Evolutionary conservation across 2,329 filamentous ascomycete species (phyloP).

Genomic region (Davidsoniella eucalypti): DNA sequence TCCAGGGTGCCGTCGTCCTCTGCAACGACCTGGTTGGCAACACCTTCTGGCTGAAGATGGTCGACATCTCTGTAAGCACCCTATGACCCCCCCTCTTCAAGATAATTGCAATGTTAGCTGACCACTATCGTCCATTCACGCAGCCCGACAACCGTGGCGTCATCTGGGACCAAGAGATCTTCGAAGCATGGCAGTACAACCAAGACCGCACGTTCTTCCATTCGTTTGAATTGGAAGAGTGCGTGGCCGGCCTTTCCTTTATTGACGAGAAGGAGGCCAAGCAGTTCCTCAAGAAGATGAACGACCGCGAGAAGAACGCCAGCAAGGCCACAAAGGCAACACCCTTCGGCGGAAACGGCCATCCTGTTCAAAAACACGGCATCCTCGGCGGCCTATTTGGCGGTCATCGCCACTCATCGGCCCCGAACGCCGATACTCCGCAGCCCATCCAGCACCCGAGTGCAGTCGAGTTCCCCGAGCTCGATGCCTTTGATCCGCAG

Average conservation of each 20-base stretch:
- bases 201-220: conserved; percentile 97
- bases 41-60: conserved; percentile 94
- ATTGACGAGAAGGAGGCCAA: conserved; percentile 95
- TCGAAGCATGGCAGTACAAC: conserved; percentile 87
- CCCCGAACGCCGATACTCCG: conserved; percentile 40
- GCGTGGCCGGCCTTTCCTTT: conserved; percentile 78
- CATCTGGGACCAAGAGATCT: conserved; percentile 96
- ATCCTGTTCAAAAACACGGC: conserved; percentile 23
- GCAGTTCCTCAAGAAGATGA: conserved; percentile 94
- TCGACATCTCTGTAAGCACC: conserved; percentile 73
- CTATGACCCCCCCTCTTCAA: not conserved
- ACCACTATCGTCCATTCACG: conserved; percentile 2
- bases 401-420: conserved; percentile 42
- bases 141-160: conserved; percentile 67
- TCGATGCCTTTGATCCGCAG: conserved; percentile 47
- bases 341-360: conserved; percentile 45
- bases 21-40: conserved; percentile 89
- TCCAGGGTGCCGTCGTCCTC: conserved; percentile 82
- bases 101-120: conserved; percentile 13
- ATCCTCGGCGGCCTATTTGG: conserved; percentile 46
- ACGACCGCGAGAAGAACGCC: conserved; percentile 88
- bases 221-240: conserved; percentile 89
- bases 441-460: conserved; percentile 21
- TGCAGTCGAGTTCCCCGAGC: conserved; percentile 39
- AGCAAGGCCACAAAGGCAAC: conserved; percentile 71